Base-by-base conservation (phyloP, 768 basidiomycete genomes). In the Boletus tylopilopsis region DNA sequence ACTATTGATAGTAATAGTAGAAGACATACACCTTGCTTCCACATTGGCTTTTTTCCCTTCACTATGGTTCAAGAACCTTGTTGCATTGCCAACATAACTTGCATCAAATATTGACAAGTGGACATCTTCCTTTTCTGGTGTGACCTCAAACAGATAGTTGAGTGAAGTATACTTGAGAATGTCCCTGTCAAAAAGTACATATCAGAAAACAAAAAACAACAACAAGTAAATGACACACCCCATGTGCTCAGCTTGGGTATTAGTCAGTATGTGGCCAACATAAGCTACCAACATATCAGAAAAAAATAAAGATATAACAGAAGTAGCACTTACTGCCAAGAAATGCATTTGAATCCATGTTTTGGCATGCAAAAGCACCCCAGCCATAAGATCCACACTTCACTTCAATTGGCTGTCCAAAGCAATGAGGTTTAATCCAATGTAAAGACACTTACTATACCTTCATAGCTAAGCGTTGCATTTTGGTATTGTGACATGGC, bases 21-120 rank as follows among this genome's bases (percentile, higher is more conserved):
- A 37, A 22, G 3, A 61, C 65, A 53, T 48, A 74, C 72, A 8
- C 2, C 0, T 49, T 47, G 69, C 67, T 9, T 39, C 44, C n/a
- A 64, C 59, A 42, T 63, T 59, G 4, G n/a, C n/a, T 35, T 58
- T 13, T 38, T 16, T 5, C 42, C 38, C 15, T 19, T 21, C 2
- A 1, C 22, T 38, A 45, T 75, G 73, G 53, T 79, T 79, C 2
- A 79, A 51, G 46, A 70, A 79, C 27, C 77, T 64, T 0, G 71
- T 75, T 36, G 69, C 62, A 59, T 80, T 77, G 0, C 77, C 76
- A 11, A 71, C 49, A 10, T 56, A 48, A n/a, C 68, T 69, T 19
- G 76, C 73, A 63, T 80, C 78, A 34, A 58, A 46, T 34, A 59
- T 9, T 8, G 27, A 30, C 2, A 49, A 10, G 0, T 30, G 5